Conservation (phyloP, 371 early-diverging fungal species). For the Zychaea mexicana region DNA sequence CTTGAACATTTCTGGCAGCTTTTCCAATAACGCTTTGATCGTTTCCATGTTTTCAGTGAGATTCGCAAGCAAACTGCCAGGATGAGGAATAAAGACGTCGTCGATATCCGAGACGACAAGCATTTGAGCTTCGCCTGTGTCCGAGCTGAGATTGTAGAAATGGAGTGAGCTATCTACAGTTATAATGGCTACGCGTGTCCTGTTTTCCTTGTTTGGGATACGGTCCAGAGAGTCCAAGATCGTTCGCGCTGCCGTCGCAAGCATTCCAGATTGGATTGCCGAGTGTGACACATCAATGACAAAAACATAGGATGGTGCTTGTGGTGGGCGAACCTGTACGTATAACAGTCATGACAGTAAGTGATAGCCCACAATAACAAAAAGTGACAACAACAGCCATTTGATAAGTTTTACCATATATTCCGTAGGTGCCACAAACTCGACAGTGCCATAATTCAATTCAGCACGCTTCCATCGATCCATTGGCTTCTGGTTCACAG, state of each 20-base stretch:
- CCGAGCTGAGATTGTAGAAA: constrained; percentile 80
- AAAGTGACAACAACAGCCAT: background rate
- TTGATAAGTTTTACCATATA: no score
- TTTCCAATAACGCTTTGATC: constrained; percentile 74
- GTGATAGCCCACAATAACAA: background rate
- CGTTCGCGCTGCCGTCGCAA: constrained; percentile 76
- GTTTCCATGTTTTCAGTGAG: constrained; percentile 73
- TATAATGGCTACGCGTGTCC: constrained; percentile 88
- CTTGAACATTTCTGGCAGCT: constrained; percentile 85
- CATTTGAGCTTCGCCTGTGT: constrained; percentile 85
- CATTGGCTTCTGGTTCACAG: constrained; percentile 58
- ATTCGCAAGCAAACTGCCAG: constrained; percentile 85
- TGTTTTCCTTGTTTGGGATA: constrained; percentile 87
- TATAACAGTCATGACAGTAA: background rate
- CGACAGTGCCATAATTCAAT: constrained; percentile 70
- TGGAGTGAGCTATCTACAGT: constrained; percentile 90
- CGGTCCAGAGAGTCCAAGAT: constrained; percentile 83
- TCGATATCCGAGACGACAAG: constrained; percentile 91
- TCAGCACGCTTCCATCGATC: constrained; percentile 78
- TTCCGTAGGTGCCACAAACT: constrained; percentile 77
- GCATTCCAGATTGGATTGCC: constrained; percentile 78
- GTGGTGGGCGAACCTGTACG: constrained; percentile 88
- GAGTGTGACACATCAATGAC: constrained; percentile 92
- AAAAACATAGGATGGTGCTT: constrained; percentile 92
- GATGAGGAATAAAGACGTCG: constrained; percentile 86